Evolutionary conservation across 805 yeast species (phyloP), one percentile per base, ranked within the genome.

Genomic region (Komagataella kurtzmanii): DNA sequence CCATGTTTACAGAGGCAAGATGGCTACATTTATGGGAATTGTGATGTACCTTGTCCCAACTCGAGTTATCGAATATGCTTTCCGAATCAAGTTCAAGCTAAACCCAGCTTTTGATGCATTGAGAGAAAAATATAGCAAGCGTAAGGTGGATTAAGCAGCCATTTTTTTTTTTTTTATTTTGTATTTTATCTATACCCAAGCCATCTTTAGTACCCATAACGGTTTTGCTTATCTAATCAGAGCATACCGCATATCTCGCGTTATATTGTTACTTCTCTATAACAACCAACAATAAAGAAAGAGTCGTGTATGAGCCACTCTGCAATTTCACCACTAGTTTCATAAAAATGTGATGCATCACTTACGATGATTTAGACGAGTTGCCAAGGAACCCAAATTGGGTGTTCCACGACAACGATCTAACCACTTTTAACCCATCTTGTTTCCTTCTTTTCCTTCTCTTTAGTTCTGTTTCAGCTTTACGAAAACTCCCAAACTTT

Each of bases 1-100:
- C 46, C 77, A 81, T 59, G 66, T 75, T 14, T 81, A 80, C 60
- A 67, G 84, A 50, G 91, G 91, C 6, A 57, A 67, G 0, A 62
- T 64, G 62, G 75, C 49, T 12, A 18, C 30, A 6, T 17, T 24
- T 7, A 17, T 46, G 21, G 36, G 40, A 6, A 23, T 43, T 19
- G 24, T 40, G 30, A 8, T 24, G 19, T 8, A 8, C 14, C 30
- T 24, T 44, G 14, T 47, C 6, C 52, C 52, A 8, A 46, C 21
- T 10, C 47, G 47, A 36, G 14, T 50, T 5, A 21, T 45, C n/a
- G 48, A 44, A n/a, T 17, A 45, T 19, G 46, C 14, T 12, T n/a
- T 49, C 24, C 46, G 36, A 40, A 36, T 24, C 14, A 21, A 18
- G 10, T 17, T 45, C 30, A 45, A 45, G 24, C 24, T 45, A 24